Base-by-base conservation (phyloP, 129 eudicot species). In the Lonicera japonica region DNA sequence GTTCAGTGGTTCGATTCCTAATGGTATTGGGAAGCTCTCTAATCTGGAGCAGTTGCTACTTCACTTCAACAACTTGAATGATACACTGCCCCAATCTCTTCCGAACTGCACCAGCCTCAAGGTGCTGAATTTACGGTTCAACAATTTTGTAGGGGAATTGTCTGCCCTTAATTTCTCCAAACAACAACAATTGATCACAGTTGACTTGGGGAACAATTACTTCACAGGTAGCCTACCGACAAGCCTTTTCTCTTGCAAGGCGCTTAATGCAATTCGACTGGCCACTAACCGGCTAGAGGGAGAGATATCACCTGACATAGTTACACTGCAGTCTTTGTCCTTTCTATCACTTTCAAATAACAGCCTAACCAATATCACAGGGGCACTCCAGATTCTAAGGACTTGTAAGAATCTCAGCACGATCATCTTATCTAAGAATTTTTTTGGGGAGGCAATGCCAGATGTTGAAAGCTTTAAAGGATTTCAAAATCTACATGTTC, bases 341-440 rank as follows among this genome's bases (percentile, higher is more conserved):
- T 86, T 86, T 74, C 87, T 86, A 19, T 74, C 90, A 5, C 56
- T 86, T 57, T 83, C 90, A 22, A 83, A 80, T 38, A 86, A 86
- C 63, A 75, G 67, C 74, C 69, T 86, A 57, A 68, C 58, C 70
- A 86, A 86, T 50, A 47, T 86, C 70, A 47, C 82, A 0, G 73
- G 60, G 8, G 95, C 95, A 10, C 43, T 86, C 19, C 21, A 10
- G 46, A 75, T 74, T 55, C 72, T 86, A 21, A 68, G 45, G 55
- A 50, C 67, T 4, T 82, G 82, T 68, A 70, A 47, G 67, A 86
- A 65, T 22, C 87, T 86, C 60, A 56, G 69, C 56, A 57, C 82
- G 18, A 62, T 86, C 39, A 80, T 78, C 59, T 64, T 83, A 47
- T 74, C 95, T 16, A 79, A 65, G 69, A 86, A 80, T 60, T 80